These are phyloP conservation scores for Vitis hybrid DNA, from an alignment of 177 flowering plant genomes.

Conservation along the genomic window DNA sequence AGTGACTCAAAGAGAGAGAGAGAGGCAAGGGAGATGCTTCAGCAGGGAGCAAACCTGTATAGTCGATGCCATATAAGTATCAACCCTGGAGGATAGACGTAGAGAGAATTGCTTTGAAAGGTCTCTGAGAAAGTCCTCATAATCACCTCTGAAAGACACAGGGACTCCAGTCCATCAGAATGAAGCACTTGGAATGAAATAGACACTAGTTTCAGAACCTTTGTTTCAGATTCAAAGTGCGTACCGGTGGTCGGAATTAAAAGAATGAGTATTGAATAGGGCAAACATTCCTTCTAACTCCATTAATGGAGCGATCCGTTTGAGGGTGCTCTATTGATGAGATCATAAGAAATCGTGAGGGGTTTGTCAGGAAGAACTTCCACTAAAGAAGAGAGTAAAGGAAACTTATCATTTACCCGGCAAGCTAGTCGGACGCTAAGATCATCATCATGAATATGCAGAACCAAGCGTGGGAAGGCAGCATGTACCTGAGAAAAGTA, in stretches of 20 bases:
- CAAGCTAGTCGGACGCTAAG: conserved; percentile 75
- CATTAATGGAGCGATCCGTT: conserved; percentile 50
- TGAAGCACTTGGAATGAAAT: background rate
- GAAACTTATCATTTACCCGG: conserved; percentile 45
- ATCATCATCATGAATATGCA: conserved; percentile 89
- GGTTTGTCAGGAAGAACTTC: background rate
- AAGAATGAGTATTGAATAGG: conserved; percentile 48
- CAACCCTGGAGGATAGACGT: conserved; percentile 56
- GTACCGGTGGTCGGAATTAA: conserved; percentile 87
- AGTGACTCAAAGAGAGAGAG: too few relatives aligned
- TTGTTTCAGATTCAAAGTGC: background rate
- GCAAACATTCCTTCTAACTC: conserved; percentile 51
- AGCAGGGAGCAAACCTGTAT: conserved; percentile 59
- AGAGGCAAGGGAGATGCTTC: background rate
- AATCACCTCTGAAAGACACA: conserved; percentile 60
- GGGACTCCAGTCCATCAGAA: background rate
- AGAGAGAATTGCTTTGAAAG: conserved; percentile 63
- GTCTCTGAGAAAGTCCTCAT: conserved; percentile 77
- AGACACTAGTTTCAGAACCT: background rate
- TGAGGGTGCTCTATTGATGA: conserved; percentile 56
- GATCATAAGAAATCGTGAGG: conserved; percentile 1
- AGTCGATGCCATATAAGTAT: conserved; percentile 68
- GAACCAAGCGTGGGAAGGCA: conserved; percentile 73
- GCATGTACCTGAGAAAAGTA: conserved; percentile 64
- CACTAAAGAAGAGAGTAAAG: conserved; percentile 5